These are phyloP conservation scores for Cladosporium phlei DNA, from an alignment of 2,329 filamentous ascomycete genomes.

Conservation along the genomic window DNA sequence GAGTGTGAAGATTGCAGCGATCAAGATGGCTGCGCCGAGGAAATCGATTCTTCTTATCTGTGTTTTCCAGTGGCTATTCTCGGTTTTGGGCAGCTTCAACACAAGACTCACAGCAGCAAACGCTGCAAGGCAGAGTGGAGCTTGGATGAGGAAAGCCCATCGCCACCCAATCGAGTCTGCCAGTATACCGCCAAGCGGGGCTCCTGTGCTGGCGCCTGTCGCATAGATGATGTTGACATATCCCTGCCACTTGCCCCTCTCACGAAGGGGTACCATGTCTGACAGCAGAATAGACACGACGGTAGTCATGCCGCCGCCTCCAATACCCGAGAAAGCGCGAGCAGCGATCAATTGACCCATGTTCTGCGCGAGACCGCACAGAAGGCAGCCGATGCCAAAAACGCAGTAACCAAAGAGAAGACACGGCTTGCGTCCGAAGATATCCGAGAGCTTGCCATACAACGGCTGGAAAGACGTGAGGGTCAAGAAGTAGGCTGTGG, in stretches of 20 bases:
- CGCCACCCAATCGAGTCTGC: constrained; percentile 71
- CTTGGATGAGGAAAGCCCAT: constrained; percentile 69
- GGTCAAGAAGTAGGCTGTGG: constrained; percentile 67
- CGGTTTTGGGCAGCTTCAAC: constrained; percentile 56
- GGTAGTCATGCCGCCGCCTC: constrained; percentile 83
- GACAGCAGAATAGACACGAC: constrained; percentile 85
- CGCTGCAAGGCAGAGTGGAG: constrained; percentile 63
- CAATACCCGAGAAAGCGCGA: constrained; percentile 61
- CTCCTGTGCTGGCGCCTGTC: constrained; percentile 62
- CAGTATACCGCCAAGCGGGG: constrained; percentile 65
- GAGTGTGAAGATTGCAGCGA: constrained; percentile 61
- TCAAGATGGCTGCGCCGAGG: constrained; percentile 62
- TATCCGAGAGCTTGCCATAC: constrained; percentile 66
- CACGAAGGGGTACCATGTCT: constrained; percentile 64
- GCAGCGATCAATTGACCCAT: constrained; percentile 64
- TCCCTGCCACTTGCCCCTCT: constrained; percentile 70
- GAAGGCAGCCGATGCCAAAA: constrained; percentile 61
- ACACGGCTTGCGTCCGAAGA: constrained; percentile 64
- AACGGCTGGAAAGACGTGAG: constrained; percentile 70
- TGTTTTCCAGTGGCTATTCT: constrained; percentile 57
- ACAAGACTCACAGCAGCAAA: constrained; percentile 59
- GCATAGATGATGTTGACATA: constrained; percentile 69
- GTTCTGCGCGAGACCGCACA: constrained; percentile 58
- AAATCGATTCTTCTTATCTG: constrained; percentile 70
- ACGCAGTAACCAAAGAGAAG: constrained; percentile 60